Evolutionary conservation across 2,329 filamentous ascomycete genomes (phyloP), one percentile per base, ranked within the genome.

Genomic region (Cladosporium sphaerospermum): DNA sequence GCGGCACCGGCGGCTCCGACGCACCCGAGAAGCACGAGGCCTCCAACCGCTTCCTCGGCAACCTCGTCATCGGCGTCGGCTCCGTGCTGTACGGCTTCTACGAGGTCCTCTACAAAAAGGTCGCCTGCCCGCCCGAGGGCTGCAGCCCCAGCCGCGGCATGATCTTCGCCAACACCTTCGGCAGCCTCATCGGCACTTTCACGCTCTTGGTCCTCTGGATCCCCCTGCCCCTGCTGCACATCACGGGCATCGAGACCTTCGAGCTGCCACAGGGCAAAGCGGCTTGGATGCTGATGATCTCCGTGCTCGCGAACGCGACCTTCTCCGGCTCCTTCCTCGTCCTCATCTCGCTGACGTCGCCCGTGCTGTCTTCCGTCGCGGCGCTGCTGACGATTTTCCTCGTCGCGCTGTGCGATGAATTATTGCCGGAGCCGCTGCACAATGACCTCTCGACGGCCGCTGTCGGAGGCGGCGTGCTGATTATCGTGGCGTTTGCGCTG

Each of bases 311-410:
- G 61, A 99, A 97, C 75, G 91, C 90, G 43, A 86, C 83, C 0
- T 99, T 99, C 68, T 93, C 90, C 9, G 93, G 93, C 19, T 89
- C 85, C 16, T 97, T 97, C 75, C 78, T 97, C 7, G 87, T 96
- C 33, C 79, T 99, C 50, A 97, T 99, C 65, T 90, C 85, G 13
- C 78, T 99, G 28, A 99, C 93, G 0, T 92, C 86, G 14, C 93
- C 93, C 0, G 93, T 99, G 2, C 77, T 99, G 4, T 64, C 60
- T 54, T 95, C 88, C 14, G 93, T 99, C 9, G 93, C 93, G 1
- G 89, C 92, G 2, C 80, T 99, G 6, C 77, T 99, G 44, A 99
- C 93, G 18, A 99, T 99, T 60, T 97, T 99, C 77, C 82, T 97
- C 56, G 93, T 99, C 6, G 93, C 92, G 1, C 75, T 97, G 31